Percentiles rank a stretch among this genome's conserved stretches.
Evolutionary conservation across 352 stramenopile genomes (phyloP).

Genomic region (Globisporangium recalcitrans): DNA sequence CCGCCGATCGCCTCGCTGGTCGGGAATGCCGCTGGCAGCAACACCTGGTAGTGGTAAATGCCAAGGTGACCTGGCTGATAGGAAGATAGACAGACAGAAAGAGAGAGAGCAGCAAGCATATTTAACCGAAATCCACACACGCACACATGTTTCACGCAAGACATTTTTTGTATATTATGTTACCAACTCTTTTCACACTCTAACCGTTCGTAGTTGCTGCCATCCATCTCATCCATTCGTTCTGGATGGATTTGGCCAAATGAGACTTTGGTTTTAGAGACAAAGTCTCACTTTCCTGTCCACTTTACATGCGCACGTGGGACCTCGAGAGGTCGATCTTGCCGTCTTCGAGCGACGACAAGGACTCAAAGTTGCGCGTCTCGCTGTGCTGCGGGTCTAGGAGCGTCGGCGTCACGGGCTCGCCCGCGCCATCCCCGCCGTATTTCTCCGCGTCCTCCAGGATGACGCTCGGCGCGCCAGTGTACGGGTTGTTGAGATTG

Average conservation of each 20-base stretch:
- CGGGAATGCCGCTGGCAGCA: slow-evolving; percentile 9
- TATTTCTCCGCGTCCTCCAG: slow-evolving; percentile 21
- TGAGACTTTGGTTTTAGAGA: not conserved
- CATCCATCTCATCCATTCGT: not conserved
- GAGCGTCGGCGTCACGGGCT: slow-evolving; percentile 16
- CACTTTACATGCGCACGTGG: slow-evolving; percentile 30
- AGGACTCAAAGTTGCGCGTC: slow-evolving; percentile 38
- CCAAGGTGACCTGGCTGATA: not conserved
- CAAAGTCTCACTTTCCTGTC: not conserved
- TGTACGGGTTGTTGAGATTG: slow-evolving; percentile 21
- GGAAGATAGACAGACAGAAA: not conserved
- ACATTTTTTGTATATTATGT: not conserved
- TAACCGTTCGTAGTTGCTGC: too few relatives aligned
- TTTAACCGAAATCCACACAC: not conserved
- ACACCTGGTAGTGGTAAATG: slow-evolving; percentile 8
- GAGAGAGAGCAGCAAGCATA: not conserved
- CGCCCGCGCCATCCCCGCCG: not conserved
- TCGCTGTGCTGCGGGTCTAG: slow-evolving; percentile 14
- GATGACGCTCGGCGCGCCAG: slow-evolving; percentile 6
- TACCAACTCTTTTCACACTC: too few relatives aligned
- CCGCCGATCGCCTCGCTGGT: slow-evolving; percentile 56
- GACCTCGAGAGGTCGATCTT: slow-evolving; percentile 26
- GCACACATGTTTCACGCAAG: too few relatives aligned
- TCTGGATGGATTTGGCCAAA: too few relatives aligned
- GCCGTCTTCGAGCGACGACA: slow-evolving; percentile 31